Evolutionary conservation across 345 rosid genomes (phyloP).

Genomic region (Salix caprea): DNA sequence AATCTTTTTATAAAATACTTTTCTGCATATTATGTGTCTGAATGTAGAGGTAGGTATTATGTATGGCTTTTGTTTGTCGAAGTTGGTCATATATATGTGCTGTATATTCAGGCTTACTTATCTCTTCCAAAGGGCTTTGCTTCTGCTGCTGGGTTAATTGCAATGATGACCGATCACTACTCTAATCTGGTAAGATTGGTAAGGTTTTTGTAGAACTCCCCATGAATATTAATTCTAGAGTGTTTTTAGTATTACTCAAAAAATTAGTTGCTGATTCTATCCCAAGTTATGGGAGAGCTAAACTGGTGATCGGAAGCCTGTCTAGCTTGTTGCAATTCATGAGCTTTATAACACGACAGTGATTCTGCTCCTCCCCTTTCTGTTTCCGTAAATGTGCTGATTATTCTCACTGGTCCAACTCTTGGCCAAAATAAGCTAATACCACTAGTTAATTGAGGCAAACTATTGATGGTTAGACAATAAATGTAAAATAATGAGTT

Average conservation of each 20-base stretch:
- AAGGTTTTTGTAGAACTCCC: not conserved
- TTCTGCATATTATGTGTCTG: not conserved
- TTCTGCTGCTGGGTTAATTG: conserved; percentile 73
- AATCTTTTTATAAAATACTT: not conserved
- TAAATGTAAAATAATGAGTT: not conserved
- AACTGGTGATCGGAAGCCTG: not conserved
- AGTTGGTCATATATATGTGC: not conserved
- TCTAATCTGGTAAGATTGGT: conserved; percentile 48
- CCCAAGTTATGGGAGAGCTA: not conserved
- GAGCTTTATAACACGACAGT: not conserved
- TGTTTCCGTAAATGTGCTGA: not conserved
- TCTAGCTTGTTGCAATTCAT: not conserved
- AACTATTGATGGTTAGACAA: not conserved
- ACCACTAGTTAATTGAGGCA: not conserved
- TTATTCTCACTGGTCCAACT: not conserved
- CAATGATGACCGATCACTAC: conserved; percentile 90
- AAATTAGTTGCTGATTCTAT: not conserved
- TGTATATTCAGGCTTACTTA: conserved; percentile 70
- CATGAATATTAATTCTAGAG: conserved; percentile 7
- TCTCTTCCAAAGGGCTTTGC: conserved; percentile 87
- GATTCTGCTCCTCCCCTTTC: not conserved
- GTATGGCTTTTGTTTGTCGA: conserved; percentile 8
- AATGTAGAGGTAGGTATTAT: no score
- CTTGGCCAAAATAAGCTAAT: not conserved
- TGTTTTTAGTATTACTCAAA: not conserved